A percentile compares a stretch with the other conserved stretches of the same genome.
Conservation (phyloP, 176 grass and related monocot species). For the Themeda triandra region DNA sequence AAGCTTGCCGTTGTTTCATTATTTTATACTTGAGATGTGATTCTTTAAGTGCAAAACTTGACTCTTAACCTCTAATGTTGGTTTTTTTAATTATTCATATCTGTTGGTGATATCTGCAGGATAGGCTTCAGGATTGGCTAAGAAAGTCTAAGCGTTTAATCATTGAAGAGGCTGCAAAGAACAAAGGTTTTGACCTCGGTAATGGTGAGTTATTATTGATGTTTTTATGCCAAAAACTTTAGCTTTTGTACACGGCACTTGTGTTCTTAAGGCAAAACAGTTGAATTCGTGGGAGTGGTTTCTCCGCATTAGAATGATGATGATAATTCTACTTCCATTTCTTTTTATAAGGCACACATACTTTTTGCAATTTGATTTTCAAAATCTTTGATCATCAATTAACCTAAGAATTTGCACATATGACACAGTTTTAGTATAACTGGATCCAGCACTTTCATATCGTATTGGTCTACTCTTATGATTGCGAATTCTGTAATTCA, state of each 20-base stretch:
- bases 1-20: constrained; percentile 2
- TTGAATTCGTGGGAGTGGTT: neutral
- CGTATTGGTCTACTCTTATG: neutral
- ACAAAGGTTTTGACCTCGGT: constrained; percentile 52
- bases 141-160: constrained; percentile 66
- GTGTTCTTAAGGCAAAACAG: neutral
- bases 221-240: neutral
- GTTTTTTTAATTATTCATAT: neutral
- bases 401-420: neutral
- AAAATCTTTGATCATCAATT: neutral
- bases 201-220: constrained; percentile 48
- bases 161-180: constrained; percentile 75
- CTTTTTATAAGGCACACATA: neutral
- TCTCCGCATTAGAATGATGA: neutral
- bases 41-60: constrained; percentile 4
- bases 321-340: neutral
- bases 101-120: constrained; percentile 47
- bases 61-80: neutral
- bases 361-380: neutral
- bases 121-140: constrained; percentile 84
- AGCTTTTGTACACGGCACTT: neutral
- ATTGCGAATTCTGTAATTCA: neutral
- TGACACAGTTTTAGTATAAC: neutral
- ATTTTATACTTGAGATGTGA: neutral
- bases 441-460: neutral